phyloP scores from a whole-genome alignment of 1,284 basidiomycete genomes.

The Melampsora americana region DNA sequence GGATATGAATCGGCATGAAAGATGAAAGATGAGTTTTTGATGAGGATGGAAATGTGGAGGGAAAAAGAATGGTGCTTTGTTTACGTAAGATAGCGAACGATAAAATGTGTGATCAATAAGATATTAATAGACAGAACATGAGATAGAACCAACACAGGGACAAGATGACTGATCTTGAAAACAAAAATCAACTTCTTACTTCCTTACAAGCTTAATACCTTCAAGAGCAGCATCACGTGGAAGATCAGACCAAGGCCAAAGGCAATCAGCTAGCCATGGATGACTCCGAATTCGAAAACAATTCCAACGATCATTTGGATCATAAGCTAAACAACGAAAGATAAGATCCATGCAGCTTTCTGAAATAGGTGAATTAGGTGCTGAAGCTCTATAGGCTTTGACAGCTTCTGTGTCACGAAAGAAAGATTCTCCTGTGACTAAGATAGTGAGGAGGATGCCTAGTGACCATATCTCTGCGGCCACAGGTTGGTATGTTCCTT shows the following conservation, averaged over 20 bases:
- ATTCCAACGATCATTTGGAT: conserved; percentile 39
- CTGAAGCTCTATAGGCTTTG: conserved; percentile 31
- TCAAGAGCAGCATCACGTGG: conserved; percentile 23
- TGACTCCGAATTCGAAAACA: conserved; percentile 39
- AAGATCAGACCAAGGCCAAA: conserved; percentile 31
- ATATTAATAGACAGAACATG: no score
- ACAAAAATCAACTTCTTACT: background rate
- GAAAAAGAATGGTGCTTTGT: no score
- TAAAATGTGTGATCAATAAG: no score
- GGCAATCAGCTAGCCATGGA: conserved; percentile 32
- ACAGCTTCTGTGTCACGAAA: conserved; percentile 38
- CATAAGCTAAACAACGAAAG: conserved; percentile 35
- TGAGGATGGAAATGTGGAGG: no score
- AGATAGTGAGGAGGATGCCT: conserved; percentile 51
- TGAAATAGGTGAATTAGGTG: conserved; percentile 4
- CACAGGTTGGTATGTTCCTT: conserved; percentile 51
- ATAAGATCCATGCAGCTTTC: conserved; percentile 38
- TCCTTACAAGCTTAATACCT: conserved; percentile 15
- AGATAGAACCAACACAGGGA: no score
- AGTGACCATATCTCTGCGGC: conserved; percentile 53
- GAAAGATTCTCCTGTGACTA: conserved; percentile 47
- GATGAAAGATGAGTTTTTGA: no score
- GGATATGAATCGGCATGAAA: no score
- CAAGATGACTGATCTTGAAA: no score
- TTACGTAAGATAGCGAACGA: no score